Percentiles rank a stretch among this genome's conserved stretches.
phyloP scores from a whole-genome alignment of 129 eudicot species.

The Chrysanthemum seticuspe region DNA sequence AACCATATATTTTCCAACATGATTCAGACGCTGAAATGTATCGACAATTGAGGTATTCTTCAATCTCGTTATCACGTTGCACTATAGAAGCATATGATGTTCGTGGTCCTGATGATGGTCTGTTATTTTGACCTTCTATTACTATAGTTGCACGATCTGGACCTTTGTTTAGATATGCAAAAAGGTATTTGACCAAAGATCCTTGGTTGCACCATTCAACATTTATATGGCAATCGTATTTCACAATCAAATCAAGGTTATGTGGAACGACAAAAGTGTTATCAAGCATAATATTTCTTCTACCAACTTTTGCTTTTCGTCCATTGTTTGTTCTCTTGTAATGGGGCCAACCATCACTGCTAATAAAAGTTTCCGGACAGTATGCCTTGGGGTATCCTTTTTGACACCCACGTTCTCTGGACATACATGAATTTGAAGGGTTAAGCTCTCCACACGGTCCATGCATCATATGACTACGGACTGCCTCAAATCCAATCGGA shows the following conservation, averaged over 20 bases:
- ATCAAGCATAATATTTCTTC: not conserved
- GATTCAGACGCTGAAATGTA: too few relatives aligned
- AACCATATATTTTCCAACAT: too few relatives aligned
- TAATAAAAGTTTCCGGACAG: not conserved
- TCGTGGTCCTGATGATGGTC: too few relatives aligned
- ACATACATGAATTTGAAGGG: not conserved
- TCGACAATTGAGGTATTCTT: too few relatives aligned
- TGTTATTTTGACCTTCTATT: too few relatives aligned
- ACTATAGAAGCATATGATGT: too few relatives aligned
- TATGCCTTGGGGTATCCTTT: not conserved
- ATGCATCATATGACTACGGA: slow-evolving; percentile 3
- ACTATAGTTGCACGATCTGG: too few relatives aligned
- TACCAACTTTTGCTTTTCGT: not conserved
- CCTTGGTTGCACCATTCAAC: too few relatives aligned
- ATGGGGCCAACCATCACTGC: not conserved
- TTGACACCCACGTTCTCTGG: not conserved
- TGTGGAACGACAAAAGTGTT: not conserved
- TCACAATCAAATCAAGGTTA: not conserved
- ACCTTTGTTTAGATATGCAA: too few relatives aligned
- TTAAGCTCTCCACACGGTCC: not conserved
- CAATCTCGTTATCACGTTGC: too few relatives aligned
- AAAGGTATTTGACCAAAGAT: too few relatives aligned
- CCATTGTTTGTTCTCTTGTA: not conserved
- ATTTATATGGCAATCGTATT: not conserved
- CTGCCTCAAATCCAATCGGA: not conserved